These are phyloP conservation scores for Quercus dentata DNA, from an alignment of 306 rosid genomes.

Conservation along the genomic window DNA sequence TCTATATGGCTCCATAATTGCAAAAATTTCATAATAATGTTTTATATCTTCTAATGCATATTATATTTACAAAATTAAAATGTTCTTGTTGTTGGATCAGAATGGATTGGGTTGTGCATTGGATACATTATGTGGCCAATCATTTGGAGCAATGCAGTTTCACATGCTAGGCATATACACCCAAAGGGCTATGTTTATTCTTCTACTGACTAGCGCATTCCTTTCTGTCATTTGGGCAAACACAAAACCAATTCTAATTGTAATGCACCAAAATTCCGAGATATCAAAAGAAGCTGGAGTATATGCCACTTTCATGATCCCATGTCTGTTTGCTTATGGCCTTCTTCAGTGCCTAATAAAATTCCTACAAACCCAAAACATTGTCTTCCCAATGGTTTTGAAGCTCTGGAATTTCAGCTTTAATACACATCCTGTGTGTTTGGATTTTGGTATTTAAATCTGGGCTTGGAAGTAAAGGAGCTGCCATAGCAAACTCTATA, in stretches of 20 bases:
- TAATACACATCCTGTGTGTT: conserved; percentile 40
- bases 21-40: background rate
- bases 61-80: background rate
- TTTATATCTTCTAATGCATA: background rate
- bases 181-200: conserved; percentile 59
- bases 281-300: conserved; percentile 54
- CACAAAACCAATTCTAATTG: conserved; percentile 40
- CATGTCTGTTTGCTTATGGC: conserved; percentile 55
- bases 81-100: conserved; percentile 18
- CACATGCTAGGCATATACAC: conserved; percentile 60
- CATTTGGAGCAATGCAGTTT: conserved; percentile 67
- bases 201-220: conserved; percentile 35
- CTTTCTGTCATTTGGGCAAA: conserved; percentile 42
- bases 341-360: conserved; percentile 55
- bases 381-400: conserved; percentile 67
- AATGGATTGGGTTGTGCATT: conserved; percentile 69
- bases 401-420: conserved; percentile 36
- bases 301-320: conserved; percentile 55
- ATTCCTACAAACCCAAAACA: conserved; percentile 65
- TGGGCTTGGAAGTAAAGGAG: conserved; percentile 58
- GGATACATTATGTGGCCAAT: conserved; percentile 85
- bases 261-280: conserved; percentile 43
- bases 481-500: conserved; percentile 55
- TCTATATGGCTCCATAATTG: too few relatives aligned
- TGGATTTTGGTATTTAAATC: conserved; percentile 58